Evolutionary conservation across 352 stramenopile species (phyloP), one percentile per base, ranked within the genome.

Genomic region (Globisporangium camurandrum): DNA sequence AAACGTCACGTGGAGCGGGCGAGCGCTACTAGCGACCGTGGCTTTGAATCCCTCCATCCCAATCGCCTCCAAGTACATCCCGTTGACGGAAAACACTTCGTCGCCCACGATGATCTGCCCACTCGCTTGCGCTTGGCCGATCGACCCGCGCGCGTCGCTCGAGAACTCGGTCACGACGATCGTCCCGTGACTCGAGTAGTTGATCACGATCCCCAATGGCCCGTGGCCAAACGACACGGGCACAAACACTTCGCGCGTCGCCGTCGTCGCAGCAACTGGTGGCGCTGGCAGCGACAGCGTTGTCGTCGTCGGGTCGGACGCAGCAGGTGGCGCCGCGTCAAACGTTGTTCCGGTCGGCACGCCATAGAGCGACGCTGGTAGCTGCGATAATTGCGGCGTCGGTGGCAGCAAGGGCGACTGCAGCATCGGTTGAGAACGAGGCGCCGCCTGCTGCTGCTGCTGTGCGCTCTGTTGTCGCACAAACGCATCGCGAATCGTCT

Each of bases 151-250:
- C 28, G 64, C 70, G 54, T 86, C 78, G 19, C 69, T 68, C 1
- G 83, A 88, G 59, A 90, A 93, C 44, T 90, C 82, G 9, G 80
- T 90, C 41, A 93, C 80, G 14, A 87, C 56, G 37, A 93, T 81
- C 14, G 71, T 85, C 12, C 77, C 76, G 26, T 61, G 73, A 22
- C 71, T 61, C 10, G 82, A 87, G 44, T 90, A 85, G 39, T 93
- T 90, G 44, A 93, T 92, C 49, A 93, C 83, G 30, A 92, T 82
- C 1, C 80, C 80, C 22, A 93, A 60, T 2, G 78, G 83, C 12
- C 83, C 83, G 28, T 67, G 54, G 0, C 62, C 67, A 61, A 93
- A 93, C 22, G 82, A 60, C 47, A 92, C 81, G 23, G 87, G 57
- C 2, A 83, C 54, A 10, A 84, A 64, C 23, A 64, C 64, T n/a